Base-by-base conservation (phyloP, 257 asterid species). In the Solanum phureja region DNA sequence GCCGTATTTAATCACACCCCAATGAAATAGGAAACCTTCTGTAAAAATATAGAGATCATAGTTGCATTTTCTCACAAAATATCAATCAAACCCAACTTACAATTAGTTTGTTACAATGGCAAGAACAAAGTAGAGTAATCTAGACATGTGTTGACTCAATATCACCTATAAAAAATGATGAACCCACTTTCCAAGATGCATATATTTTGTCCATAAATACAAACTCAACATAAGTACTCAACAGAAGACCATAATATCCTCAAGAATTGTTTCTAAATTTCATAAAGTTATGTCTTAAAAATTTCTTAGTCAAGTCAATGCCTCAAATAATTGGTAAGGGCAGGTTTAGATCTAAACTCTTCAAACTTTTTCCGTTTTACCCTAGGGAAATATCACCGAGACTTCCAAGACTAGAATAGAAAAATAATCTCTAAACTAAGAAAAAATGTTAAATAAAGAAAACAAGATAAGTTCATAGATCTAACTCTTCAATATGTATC, bases 291-390 rank as follows among this genome's bases (percentile, higher is more conserved):
- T 23, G 12, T n/a, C 60, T 76, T 23, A 23, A 24, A 42, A 40
- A 7, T 3, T 42, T 13, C 84, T 42, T 4, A 38, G 18, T 44
- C 38, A 23, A 79, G 38, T 9, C 64, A 12, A 40, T 14, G 84
- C 84, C 38, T 24, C 24, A 6, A 14, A 42, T 5, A 8, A 16
- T 52, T 52, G 52, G 52, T 44, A 44, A 44, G 52, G 52, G 16
- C 16, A 44, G 21, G 8, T 5, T 49, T 49, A 49, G 21, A 49
- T 49, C 60, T 49, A 49, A 49, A 13, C 60, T 49, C 58, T 46
- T 13, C 58, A 46, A 46, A 13, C 58, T 46, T 96, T 96, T 60
- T 21, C 27, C 6, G 5, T 21, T 21, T 21, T 19, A 77, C 38
- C 38, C 7, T 42, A 42, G 8, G 37, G 19, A 42, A 13, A 58